These are phyloP conservation scores for Aspergillus quadrilineatus DNA, from an alignment of 2,329 filamentous ascomycete species.

Conservation along the genomic window DNA sequence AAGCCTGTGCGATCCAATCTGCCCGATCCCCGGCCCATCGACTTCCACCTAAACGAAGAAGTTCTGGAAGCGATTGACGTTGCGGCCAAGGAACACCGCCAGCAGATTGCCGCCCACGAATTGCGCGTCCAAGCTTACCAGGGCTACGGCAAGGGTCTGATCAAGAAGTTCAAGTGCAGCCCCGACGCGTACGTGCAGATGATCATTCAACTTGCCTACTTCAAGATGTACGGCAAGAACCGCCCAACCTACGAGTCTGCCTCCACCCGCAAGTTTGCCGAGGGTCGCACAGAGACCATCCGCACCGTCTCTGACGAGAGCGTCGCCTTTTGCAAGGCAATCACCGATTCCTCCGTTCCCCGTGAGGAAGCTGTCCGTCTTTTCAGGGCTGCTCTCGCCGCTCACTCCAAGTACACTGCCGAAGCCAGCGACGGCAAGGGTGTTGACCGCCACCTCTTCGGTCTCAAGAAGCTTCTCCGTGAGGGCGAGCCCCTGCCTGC, in stretches of 20 bases:
- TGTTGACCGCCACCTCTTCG: slow-evolving; percentile 95
- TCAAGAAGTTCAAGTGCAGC: slow-evolving; percentile 99
- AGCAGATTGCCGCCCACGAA: slow-evolving; percentile 83
- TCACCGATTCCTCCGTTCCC: slow-evolving; percentile 66
- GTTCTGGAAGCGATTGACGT: slow-evolving; percentile 75
- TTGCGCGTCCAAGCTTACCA: slow-evolving; percentile 94
- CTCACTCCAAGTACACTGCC: slow-evolving; percentile 86
- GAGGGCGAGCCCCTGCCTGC: slow-evolving; percentile 77
- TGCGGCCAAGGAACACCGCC: slow-evolving; percentile 74
- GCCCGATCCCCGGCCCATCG: slow-evolving; percentile 73
- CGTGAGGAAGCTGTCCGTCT: slow-evolving; percentile 67
- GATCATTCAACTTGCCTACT: slow-evolving; percentile 96
- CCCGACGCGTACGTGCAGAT: slow-evolving; percentile 98
- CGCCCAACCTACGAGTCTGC: slow-evolving; percentile 97
- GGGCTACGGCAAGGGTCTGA: slow-evolving; percentile 94
- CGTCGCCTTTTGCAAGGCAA: slow-evolving; percentile 84
- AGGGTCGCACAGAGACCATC: slow-evolving; percentile 94
- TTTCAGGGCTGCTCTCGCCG: slow-evolving; percentile 77
- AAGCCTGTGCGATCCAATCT: slow-evolving; percentile 76
- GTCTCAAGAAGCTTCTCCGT: slow-evolving; percentile 84
- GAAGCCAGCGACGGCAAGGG: slow-evolving; percentile 90
- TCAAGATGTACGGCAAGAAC: slow-evolving; percentile 99
- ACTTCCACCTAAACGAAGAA: slow-evolving; percentile 73
- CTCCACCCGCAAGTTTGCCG: slow-evolving; percentile 90
- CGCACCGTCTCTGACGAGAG: slow-evolving; percentile 87